These are phyloP conservation scores for Aspergillus sclerotioniger DNA, from an alignment of 495 filamentous ascomycete species.

Conservation along the genomic window DNA sequence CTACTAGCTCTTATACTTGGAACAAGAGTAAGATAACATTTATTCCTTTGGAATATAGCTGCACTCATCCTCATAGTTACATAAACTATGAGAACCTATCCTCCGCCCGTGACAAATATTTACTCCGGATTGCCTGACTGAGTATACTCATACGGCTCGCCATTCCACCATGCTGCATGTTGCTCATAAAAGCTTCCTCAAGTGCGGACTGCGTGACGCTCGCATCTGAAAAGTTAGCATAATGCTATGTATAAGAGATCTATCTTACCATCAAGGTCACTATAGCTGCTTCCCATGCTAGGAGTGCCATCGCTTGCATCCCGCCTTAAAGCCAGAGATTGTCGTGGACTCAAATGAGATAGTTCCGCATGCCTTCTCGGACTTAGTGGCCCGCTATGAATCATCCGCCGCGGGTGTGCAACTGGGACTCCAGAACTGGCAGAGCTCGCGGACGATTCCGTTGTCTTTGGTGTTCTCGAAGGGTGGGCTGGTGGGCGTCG, in stretches of 20 bases:
- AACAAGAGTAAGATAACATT: too few species aligned
- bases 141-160: constrained; percentile 89
- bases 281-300: constrained; percentile 97
- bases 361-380: constrained; percentile 58
- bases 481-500: constrained; percentile 26
- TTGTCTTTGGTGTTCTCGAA: constrained; percentile 45
- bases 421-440: constrained; percentile 43
- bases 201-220: constrained; percentile 92
- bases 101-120: constrained; percentile 29
- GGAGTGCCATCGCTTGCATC: constrained; percentile 84
- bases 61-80: too few species aligned
- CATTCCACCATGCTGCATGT: constrained; percentile 80
- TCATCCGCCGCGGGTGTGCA: constrained; percentile 19
- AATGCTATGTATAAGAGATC: neutral
- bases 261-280: constrained; percentile 85
- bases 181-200: constrained; percentile 88
- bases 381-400: constrained; percentile 36
- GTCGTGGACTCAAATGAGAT: constrained; percentile 54
- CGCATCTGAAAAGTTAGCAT: constrained; percentile 57
- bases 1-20: too few species aligned
- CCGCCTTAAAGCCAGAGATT: constrained; percentile 49
- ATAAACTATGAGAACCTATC: neutral
- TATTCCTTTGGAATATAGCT: too few species aligned
- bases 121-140: constrained; percentile 61
- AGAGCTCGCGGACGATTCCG: constrained; percentile 63